These are phyloP conservation scores for Thielaviopsis cerberus DNA, from an alignment of 2,329 filamentous ascomycete species.

Conservation along the genomic window DNA sequence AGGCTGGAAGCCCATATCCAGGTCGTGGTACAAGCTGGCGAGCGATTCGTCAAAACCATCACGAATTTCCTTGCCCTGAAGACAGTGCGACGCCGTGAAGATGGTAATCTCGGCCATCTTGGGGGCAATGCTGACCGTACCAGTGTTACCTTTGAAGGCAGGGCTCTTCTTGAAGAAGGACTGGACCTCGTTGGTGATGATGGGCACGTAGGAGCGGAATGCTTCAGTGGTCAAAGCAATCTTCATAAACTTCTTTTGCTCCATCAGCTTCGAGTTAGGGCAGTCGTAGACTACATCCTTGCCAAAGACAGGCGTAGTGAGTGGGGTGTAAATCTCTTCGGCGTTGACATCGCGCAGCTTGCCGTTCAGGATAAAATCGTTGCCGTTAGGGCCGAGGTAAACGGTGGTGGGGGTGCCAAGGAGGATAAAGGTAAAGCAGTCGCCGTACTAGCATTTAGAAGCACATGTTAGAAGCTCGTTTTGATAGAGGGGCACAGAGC, in stretches of 20 bases:
- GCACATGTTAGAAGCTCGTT: neutral
- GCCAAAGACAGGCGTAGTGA: slow-evolving; percentile 58
- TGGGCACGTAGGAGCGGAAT: slow-evolving; percentile 55
- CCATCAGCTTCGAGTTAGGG: slow-evolving; percentile 81
- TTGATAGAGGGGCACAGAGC: neutral
- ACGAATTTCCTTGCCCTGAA: slow-evolving; percentile 71
- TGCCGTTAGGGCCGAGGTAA: slow-evolving; percentile 61
- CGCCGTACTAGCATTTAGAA: slow-evolving; percentile 49
- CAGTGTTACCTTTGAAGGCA: slow-evolving; percentile 47
- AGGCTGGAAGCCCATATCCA: slow-evolving; percentile 76
- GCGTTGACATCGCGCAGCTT: slow-evolving; percentile 80
- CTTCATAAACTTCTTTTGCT: slow-evolving; percentile 91
- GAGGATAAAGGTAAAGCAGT: slow-evolving; percentile 76
- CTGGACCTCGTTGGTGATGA: slow-evolving; percentile 58
- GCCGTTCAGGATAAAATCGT: slow-evolving; percentile 82
- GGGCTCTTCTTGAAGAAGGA: slow-evolving; percentile 52
- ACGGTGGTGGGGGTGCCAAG: slow-evolving; percentile 82
- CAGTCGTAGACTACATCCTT: slow-evolving; percentile 80
- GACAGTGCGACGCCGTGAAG: slow-evolving; percentile 69
- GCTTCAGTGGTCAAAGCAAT: slow-evolving; percentile 58
- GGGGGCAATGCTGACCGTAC: slow-evolving; percentile 52
- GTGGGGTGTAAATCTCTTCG: slow-evolving; percentile 71
- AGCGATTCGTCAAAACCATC: slow-evolving; percentile 63
- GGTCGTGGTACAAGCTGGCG: slow-evolving; percentile 67
- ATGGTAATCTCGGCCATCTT: slow-evolving; percentile 75